Percentiles rank a stretch among this genome's conserved stretches.
These are phyloP conservation scores for Panicum miliaceum DNA, from an alignment of 176 grass and related monocot species.

Conservation along the genomic window DNA sequence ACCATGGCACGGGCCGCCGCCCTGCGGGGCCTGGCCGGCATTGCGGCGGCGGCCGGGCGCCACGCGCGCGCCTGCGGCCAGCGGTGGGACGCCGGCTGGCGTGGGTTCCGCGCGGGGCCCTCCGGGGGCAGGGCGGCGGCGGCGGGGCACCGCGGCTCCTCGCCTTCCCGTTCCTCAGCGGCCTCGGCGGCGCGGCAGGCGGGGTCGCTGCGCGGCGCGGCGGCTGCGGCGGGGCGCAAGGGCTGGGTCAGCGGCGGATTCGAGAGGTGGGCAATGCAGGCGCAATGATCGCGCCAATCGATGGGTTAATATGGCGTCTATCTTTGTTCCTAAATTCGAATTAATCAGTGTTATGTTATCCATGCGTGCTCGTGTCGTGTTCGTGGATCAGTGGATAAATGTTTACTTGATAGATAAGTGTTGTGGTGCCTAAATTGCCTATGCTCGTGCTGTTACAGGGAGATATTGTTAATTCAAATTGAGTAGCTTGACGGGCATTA, in stretches of 20 bases:
- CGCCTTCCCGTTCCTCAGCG: slow-evolving; percentile 33
- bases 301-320: neutral
- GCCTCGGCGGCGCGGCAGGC: slow-evolving; percentile 21
- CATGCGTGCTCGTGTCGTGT: neutral
- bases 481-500: neutral
- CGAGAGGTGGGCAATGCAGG: slow-evolving; percentile 51
- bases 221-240: slow-evolving; percentile 24
- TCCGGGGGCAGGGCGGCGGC: slow-evolving; percentile 29
- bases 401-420: neutral
- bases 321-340: neutral
- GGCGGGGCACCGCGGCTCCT: slow-evolving; percentile 39
- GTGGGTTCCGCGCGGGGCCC: slow-evolving; percentile 44
- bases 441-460: neutral
- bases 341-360: neutral
- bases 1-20: slow-evolving; percentile 61
- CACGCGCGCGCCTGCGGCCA: slow-evolving; percentile 48
- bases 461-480: neutral
- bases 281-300: neutral
- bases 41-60: slow-evolving; percentile 44
- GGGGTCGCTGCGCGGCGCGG: slow-evolving; percentile 28
- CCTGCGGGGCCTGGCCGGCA: slow-evolving; percentile 61
- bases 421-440: neutral
- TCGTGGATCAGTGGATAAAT: neutral
- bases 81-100: slow-evolving; percentile 44
- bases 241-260: slow-evolving; percentile 57